Conservation (phyloP, 257 asterid species). For the Nicotiana tomentosiformis region DNA sequence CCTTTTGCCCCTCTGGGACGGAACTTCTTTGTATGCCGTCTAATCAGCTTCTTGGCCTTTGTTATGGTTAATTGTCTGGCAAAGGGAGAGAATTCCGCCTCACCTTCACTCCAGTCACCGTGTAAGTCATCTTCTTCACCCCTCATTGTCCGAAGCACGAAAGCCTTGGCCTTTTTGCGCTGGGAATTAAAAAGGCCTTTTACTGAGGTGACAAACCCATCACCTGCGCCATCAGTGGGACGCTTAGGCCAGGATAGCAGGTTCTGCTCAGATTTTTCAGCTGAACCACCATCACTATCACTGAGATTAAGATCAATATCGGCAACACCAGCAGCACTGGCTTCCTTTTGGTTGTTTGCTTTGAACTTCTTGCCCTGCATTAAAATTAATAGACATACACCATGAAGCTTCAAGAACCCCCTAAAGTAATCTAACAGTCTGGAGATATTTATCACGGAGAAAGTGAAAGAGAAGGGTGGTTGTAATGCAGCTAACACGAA, state of each 20-base stretch:
- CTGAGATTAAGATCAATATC: conserved; percentile 70
- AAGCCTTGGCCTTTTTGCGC: conserved; percentile 95
- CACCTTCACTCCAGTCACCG: conserved; percentile 96
- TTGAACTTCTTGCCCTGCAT: conserved; percentile 93
- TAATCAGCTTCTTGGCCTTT: conserved; percentile 72
- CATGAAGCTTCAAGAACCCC: neutral
- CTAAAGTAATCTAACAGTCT: neutral
- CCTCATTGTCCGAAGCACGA: conserved; percentile 95
- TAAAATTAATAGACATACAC: neutral
- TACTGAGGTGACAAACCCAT: conserved; percentile 88
- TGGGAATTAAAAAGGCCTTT: conserved; percentile 90
- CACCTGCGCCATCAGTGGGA: conserved; percentile 89
- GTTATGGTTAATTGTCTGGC: conserved; percentile 89
- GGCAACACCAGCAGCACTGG: conserved; percentile 43
- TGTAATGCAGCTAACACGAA: neutral
- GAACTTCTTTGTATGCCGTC: conserved; percentile 91
- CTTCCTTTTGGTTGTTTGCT: conserved; percentile 42
- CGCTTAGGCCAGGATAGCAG: conserved; percentile 79
- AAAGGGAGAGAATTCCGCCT: conserved; percentile 93
- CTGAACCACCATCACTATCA: conserved; percentile 91
- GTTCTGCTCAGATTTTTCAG: conserved; percentile 60
- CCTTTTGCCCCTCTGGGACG: conserved; percentile 84
- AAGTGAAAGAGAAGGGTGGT: neutral
- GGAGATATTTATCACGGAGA: neutral
- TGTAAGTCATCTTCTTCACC: conserved; percentile 86